Base-by-base conservation (phyloP, 2,329 filamentous ascomycete species). In the Fusarium setosum region DNA sequence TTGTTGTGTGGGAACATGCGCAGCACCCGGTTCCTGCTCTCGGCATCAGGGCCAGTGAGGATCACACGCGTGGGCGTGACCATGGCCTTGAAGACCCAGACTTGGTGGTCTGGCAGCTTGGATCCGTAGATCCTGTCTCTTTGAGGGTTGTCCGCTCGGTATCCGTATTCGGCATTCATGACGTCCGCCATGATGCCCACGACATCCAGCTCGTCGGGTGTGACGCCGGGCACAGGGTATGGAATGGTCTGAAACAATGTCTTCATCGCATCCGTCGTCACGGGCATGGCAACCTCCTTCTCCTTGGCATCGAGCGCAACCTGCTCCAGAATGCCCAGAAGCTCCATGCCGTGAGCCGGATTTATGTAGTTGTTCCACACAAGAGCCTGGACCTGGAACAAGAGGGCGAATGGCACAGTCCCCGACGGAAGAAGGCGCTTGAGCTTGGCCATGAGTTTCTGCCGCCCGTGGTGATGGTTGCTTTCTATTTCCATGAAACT, bases 1-100 rank as follows among this genome's bases (percentile, higher is more conserved):
- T 83, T 83, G 55, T 88, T 81, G 0, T 84, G 70, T 1, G 82
- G 75, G 63, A 89, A 92, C 63, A 87, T 86, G n/a, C 92, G 86
- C 15, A 94, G 78, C 4, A 94, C 86, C 5, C 90, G 83, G 70
- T 94, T 94, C 59, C 87, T 89, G 7, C 85, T 86, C 72, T 93
- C 91, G 1, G 85, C 79, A 48, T 90, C 88, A 0, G 90, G 90
- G 0, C 89, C 89, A 8, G 82, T 79, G 0, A 91, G 79, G 18
- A 80, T 81, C 18, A 87, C 80, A 2, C 86, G 81, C 1, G 86
- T 83, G 0, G 90, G 90, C 0, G 88, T 91, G 10, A 92, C 83
- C 32, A 80, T 77, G 11, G 82, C 85, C 35, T 85, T 85, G 71
- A 88, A 83, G 6, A 90, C 79, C 71, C 80, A 79, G 0, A 82